Percentiles rank a stretch among this genome's conserved stretches.
Conservation (phyloP, 257 asterid genomes). For the Solanum acaule region DNA sequence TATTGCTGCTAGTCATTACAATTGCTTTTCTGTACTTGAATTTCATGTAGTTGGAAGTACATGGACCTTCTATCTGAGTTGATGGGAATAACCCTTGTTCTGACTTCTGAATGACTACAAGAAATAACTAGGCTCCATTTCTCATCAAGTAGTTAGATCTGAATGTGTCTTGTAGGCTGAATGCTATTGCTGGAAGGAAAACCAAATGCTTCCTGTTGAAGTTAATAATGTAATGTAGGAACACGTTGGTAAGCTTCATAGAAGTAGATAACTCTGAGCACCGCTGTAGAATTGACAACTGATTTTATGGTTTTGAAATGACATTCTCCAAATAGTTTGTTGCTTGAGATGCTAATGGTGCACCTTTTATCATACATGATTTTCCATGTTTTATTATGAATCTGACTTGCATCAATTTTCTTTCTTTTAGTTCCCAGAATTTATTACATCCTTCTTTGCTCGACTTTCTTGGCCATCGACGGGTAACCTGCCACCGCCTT, state of each 20-base stretch:
- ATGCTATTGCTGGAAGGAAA: background rate
- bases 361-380: background rate
- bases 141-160: background rate
- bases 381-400: background rate
- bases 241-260: background rate
- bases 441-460: slow-evolving; percentile 65
- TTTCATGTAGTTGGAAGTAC: background rate
- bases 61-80: background rate
- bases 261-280: background rate
- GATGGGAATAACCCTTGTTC: background rate
- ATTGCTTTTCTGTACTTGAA: background rate
- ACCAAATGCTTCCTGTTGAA: background rate
- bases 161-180: background rate
- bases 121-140: background rate
- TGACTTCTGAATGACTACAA: background rate
- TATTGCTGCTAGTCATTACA: background rate
- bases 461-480: slow-evolving; percentile 62
- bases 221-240: background rate
- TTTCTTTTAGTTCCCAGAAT: slow-evolving; percentile 71
- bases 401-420: background rate
- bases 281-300: background rate
- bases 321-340: background rate
- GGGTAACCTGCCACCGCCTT: slow-evolving; percentile 42
- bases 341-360: background rate
- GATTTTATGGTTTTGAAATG: background rate